Percentiles rank a stretch among this genome's conserved stretches.
Evolutionary conservation across 768 basidiomycete species (phyloP).

Genomic region (Boletus fagicola): DNA sequence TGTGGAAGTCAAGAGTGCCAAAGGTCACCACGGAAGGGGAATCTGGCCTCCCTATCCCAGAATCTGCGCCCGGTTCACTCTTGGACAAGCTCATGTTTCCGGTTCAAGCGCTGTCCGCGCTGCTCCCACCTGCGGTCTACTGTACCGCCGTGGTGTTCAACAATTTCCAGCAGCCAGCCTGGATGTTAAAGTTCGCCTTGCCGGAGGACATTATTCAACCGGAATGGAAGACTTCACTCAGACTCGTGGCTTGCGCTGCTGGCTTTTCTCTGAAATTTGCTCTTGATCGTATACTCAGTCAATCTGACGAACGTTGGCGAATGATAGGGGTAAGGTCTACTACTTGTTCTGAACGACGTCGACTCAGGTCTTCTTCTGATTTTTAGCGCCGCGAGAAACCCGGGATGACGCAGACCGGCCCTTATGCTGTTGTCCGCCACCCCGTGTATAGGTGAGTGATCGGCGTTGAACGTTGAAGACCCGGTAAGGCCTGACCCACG

Average conservation of each 20-base stretch:
- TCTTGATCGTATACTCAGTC: constrained; percentile 9
- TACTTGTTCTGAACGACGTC: neutral
- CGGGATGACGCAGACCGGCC: constrained; percentile 30
- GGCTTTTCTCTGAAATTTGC: constrained; percentile 19
- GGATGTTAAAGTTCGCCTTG: constrained; percentile 31
- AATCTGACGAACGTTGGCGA: constrained; percentile 31
- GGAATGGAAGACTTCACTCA: constrained; percentile 26
- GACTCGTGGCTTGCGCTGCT: constrained; percentile 30
- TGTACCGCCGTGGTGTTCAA: constrained; percentile 28
- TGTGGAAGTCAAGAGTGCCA: constrained; percentile 6
- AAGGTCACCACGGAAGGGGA: constrained; percentile 8
- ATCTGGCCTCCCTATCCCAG: constrained; percentile 19
- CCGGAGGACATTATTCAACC: constrained; percentile 22
- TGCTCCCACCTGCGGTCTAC: constrained; percentile 31
- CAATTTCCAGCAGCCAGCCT: constrained; percentile 35
- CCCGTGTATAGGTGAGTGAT: constrained; percentile 34
- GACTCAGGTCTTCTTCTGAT: neutral
- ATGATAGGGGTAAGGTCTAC: constrained; percentile 31
- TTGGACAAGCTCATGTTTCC: constrained; percentile 31
- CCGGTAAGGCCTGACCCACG: neutral
- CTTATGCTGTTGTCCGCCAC: constrained; percentile 38
- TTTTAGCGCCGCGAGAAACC: constrained; percentile 32
- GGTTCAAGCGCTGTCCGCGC: constrained; percentile 23
- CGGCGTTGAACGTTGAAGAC: neutral
- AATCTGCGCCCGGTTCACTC: constrained; percentile 14